Evolutionary conservation across 2,329 filamentous ascomycete species (phyloP).

Genomic region (Ascocoryne sarcoides): DNA sequence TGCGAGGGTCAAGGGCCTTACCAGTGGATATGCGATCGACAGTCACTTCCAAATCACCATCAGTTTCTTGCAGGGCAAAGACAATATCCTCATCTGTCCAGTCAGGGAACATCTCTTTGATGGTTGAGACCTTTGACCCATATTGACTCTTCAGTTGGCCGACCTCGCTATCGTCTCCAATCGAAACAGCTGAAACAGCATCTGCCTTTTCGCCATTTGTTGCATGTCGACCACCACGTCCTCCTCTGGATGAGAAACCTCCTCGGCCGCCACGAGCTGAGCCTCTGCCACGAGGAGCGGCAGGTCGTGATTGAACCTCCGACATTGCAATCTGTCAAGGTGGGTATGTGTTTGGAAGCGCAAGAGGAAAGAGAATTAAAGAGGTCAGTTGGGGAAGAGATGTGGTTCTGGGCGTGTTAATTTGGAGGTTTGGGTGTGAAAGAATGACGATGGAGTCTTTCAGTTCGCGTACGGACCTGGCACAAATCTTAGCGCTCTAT

Average conservation of each 20-base stretch:
- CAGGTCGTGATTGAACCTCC: constrained; percentile 80
- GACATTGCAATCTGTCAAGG: constrained; percentile 55
- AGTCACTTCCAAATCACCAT: constrained; percentile 66
- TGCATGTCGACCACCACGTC: constrained; percentile 58
- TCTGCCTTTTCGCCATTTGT: constrained; percentile 66
- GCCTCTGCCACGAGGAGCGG: constrained; percentile 81
- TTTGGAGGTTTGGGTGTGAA: constrained; percentile 9
- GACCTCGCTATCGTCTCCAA: constrained; percentile 81
- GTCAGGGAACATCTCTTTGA: constrained; percentile 89
- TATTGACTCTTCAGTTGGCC: constrained; percentile 89
- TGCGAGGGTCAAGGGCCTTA: too few species aligned
- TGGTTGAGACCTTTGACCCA: constrained; percentile 64
- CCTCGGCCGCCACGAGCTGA: constrained; percentile 78
- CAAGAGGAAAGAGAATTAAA: constrained; percentile 12
- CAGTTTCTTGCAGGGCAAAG: constrained; percentile 82
- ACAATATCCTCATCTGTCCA: constrained; percentile 95
- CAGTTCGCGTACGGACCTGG: constrained; percentile 5
- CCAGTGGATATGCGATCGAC: constrained; percentile 75
- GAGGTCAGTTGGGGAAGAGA: constrained; percentile 9
- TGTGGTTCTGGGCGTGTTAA: constrained; percentile 7
- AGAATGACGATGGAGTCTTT: constrained; percentile 13
- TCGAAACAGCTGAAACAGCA: constrained; percentile 46
- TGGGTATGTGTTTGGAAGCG: constrained; percentile 16
- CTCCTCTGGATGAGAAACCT: constrained; percentile 61
- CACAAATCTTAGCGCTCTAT: constrained; percentile 5